Percentiles rank a stretch among this genome's conserved stretches.
Evolutionary conservation across 2,329 filamentous ascomycete species (phyloP).

Genomic region (Biscogniauxia marginata): DNA sequence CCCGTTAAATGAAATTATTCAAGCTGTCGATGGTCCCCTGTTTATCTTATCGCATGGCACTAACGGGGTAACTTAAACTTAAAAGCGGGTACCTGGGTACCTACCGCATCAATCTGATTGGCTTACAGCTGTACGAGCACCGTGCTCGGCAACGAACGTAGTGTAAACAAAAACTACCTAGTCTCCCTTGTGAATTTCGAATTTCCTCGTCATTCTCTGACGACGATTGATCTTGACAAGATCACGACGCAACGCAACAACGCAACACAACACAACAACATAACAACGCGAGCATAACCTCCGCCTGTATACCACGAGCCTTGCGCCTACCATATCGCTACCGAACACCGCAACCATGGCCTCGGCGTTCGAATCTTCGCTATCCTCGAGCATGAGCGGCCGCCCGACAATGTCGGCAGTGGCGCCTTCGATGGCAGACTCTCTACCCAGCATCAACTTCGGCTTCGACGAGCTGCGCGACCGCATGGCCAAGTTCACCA

Average conservation of each 20-base stretch:
- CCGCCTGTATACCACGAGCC: not conserved
- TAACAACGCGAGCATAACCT: not conserved
- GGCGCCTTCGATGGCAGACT: constrained; percentile 69
- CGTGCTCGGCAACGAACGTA: constrained; percentile 28
- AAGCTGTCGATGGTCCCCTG: not conserved
- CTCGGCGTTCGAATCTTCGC: constrained; percentile 65
- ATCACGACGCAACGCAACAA: not conserved
- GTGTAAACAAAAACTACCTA: constrained; percentile 28
- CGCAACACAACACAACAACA: not conserved
- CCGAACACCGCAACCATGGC: constrained; percentile 41
- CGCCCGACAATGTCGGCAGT: constrained; percentile 56
- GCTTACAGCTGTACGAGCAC: not conserved
- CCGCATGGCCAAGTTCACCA: constrained; percentile 90
- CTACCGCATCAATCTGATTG: not conserved
- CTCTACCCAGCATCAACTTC: constrained; percentile 87
- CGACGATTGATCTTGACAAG: not conserved
- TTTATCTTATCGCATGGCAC: not conserved
- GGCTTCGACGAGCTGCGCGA: constrained; percentile 94
- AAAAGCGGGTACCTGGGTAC: not conserved
- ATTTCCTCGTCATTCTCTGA: not conserved
- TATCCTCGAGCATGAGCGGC: constrained; percentile 61
- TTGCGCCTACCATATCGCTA: not conserved
- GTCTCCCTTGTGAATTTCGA: constrained; percentile 3
- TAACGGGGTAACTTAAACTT: not conserved
- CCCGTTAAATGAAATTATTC: constrained; percentile 1